Evolutionary conservation across 352 stramenopile genomes (phyloP).

Genomic region (Globisporangium paddicum): DNA sequence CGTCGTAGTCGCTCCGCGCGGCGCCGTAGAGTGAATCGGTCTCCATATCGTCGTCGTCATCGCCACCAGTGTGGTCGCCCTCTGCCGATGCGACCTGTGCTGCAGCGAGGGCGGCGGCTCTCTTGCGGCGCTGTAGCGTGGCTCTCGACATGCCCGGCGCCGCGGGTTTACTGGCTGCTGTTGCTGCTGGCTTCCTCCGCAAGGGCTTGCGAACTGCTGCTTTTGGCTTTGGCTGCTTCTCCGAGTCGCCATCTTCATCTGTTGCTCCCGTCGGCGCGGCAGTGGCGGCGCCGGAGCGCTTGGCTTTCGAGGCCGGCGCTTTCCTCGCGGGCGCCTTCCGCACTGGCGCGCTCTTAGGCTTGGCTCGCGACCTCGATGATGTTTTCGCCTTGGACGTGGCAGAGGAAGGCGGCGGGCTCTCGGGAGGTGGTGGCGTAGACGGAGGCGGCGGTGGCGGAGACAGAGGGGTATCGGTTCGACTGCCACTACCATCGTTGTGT

Average conservation of each 20-base stretch:
- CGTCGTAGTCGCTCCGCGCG: constrained; percentile 14
- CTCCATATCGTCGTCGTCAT: constrained; percentile 11
- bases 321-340: constrained; percentile 15
- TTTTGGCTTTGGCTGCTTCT: constrained; percentile 5
- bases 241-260: background rate
- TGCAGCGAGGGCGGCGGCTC: background rate
- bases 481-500: constrained; percentile 17
- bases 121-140: constrained; percentile 3
- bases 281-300: background rate
- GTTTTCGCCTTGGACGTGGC: constrained; percentile 13
- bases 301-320: background rate
- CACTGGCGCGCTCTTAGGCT: constrained; percentile 6
- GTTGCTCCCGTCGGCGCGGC: background rate
- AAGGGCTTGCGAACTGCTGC: constrained; percentile 15
- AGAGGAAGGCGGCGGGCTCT: constrained; percentile 18
- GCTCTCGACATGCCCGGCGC: background rate
- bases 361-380: background rate
- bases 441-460: constrained; percentile 21
- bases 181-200: constrained; percentile 3
- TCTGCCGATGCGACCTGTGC: background rate
- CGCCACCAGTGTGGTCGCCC: background rate
- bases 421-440: constrained; percentile 19
- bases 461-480: constrained; percentile 19
- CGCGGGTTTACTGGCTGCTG: constrained; percentile 1
- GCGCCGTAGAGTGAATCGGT: constrained; percentile 2